A percentile compares a stretch with the other conserved stretches of the same genome.
Evolutionary conservation across 768 basidiomycete genomes (phyloP).

Genomic region (Suillus brevipes): DNA sequence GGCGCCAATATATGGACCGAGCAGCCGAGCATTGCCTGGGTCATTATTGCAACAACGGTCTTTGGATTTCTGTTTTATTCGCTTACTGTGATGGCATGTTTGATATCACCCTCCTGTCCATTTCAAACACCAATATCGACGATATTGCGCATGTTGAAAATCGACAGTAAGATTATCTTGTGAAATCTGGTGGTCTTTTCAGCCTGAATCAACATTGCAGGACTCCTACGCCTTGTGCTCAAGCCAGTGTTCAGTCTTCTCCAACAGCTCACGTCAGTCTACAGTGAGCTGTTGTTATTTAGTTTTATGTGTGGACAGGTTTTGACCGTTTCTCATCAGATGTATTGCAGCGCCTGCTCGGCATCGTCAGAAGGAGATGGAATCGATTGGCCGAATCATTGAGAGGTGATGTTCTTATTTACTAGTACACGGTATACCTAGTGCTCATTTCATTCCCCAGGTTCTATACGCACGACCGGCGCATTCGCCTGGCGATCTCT

Average conservation of each 20-base stretch:
- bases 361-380: neutral
- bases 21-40: neutral
- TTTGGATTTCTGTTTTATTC: conserved; percentile 5
- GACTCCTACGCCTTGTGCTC: neutral
- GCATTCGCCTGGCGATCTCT: neutral
- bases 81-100: conserved; percentile 2
- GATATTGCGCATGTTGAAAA: neutral
- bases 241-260: neutral
- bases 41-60: neutral
- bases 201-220: neutral
- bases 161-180: neutral
- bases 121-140: conserved; percentile 9
- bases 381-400: too few relatives aligned
- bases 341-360: neutral
- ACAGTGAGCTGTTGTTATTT: neutral
- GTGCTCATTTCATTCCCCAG: neutral
- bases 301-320: neutral
- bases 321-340: neutral
- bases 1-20: neutral
- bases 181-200: neutral
- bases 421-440: neutral
- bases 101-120: conserved; percentile 5
- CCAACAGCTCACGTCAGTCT: neutral
- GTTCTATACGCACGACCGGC: neutral
- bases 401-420: neutral